Evolutionary conservation across 1,284 basidiomycete genomes (phyloP), one percentile per base, ranked within the genome.

Genomic region (Trichosporon asahii): DNA sequence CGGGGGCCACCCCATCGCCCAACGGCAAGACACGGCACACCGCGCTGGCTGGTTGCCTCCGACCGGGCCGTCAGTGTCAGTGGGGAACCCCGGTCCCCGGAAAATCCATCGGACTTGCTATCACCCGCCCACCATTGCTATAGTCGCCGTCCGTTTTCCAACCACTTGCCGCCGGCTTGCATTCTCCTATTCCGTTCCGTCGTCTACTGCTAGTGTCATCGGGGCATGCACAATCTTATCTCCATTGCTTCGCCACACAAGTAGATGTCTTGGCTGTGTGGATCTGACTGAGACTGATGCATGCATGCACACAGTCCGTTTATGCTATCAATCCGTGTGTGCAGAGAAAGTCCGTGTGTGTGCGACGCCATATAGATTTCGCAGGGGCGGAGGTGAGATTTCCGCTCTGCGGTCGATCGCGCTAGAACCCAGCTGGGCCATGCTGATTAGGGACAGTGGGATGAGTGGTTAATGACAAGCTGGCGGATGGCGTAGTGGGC

Each of bases 381-480:
- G 49, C 49, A 44, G 40, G 49, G 49, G 49, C 49, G 49, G 49
- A 53, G 49, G 49, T 53, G 49, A 53, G 49, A 53, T 53, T 53
- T 53, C 49, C 49, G 49, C 49, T 53, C 49, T 18, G 21, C 21
- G 21, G 18, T n/a, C 18, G 44, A 46, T 21, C 44, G 44, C 21
- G 15, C 18, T 18, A n/a, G 44, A 46, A 46, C 44, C 40, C 40
- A 33, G 31, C 31, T 33, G 31, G n/a, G n/a, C n/a, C n/a, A n/a
- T n/a, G n/a, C n/a, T n/a, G n/a, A n/a, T n/a, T n/a, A 33, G 31
- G 7, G 31, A 44, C 40, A n/a, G 21, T 5, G 6, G 11, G 21
- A n/a, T 4, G 6, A 23, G 23, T 53, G 21, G 37, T 46, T 18
- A 25, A 25, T 53, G 49, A n/a, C n/a, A n/a, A 6, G 18, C 18